Evolutionary conservation across 768 basidiomycete genomes (phyloP), one percentile per base, ranked within the genome.

Genomic region (Podaxis mareebaensis): DNA sequence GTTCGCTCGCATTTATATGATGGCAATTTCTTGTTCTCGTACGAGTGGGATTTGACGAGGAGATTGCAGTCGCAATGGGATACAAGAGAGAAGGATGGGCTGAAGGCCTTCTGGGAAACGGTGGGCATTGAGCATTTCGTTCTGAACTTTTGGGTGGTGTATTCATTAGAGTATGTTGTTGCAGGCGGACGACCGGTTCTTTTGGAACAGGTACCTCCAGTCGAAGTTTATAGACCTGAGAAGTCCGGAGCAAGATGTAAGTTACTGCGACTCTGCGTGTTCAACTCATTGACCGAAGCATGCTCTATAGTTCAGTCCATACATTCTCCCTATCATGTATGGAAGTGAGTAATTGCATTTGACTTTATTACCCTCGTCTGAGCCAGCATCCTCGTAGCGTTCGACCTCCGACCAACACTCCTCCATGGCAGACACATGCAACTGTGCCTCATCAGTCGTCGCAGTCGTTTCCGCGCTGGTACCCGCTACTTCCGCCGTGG

Each of bases 401-500:
- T 98, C 74, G 94, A 96, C 69, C 77, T 95, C 55, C 90, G 92
- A 22, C 83, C 88, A 6, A 78, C 87, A 15, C 82, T 86, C 66
- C 80, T 96, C 67, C 91, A 93, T 70, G 88, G 90, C 12, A 86
- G 88, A 61, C 85, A 89, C 64, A 79, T 99, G 71, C 87, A 91
- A 52, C 81, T 99, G 67, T 88, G 86, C 68, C 87, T 99, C 69
- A 91, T 99, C 68, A 95, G 95, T 67, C 90, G 97, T 30, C 91
- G 96, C 58, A 96, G 94, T 11, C 91, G 97, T 22, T 92, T 90
- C 78, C 88, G 96, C 63, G 94, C 97, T 30, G 97, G 97, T 4
- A 98, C 97, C 13, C 92, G 97, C 55, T 99, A 96, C 82, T 97
- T 99, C 78, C 86, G 94, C 20, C 89, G 97, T 53, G 97, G 97